Evolutionary conservation across 257 asterid species (phyloP).

Genomic region (Capsicum baccatum): DNA sequence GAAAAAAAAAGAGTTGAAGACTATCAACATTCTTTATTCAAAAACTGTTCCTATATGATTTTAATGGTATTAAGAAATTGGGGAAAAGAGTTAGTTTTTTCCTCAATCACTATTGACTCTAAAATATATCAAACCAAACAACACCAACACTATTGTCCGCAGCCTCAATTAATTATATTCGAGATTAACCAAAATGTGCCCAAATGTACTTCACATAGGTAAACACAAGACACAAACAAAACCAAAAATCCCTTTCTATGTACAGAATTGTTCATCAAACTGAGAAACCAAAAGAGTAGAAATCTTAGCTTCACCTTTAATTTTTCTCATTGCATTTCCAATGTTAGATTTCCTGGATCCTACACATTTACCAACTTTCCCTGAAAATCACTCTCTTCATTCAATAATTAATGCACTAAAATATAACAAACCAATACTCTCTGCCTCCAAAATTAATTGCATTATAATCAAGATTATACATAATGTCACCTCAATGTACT

Average conservation of each 20-base stretch:
- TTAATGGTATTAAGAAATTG: too few species aligned
- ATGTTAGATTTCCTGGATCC: too few species aligned
- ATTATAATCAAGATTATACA: too few species aligned
- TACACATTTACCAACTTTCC: too few species aligned
- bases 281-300: not conserved
- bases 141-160: not conserved
- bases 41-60: too few species aligned
- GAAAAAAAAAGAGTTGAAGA: too few species aligned
- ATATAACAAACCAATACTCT: too few species aligned
- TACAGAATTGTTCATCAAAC: slow-evolving; percentile 9
- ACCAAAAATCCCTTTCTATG: not conserved
- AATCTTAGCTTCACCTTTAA: not conserved
- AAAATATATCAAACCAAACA: not conserved
- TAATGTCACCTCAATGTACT: too few species aligned
- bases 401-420: too few species aligned
- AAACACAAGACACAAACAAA: not conserved
- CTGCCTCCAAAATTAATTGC: too few species aligned
- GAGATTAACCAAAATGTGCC: not conserved
- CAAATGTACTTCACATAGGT: not conserved
- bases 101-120: not conserved
- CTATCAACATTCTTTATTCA: too few species aligned
- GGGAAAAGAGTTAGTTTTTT: not conserved
- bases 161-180: not conserved
- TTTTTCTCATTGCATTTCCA: not conserved
- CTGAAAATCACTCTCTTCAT: too few species aligned